Evolutionary conservation across 495 filamentous ascomycete species (phyloP), one percentile per base, ranked within the genome.

Genomic region (Penicillium turbatum): DNA sequence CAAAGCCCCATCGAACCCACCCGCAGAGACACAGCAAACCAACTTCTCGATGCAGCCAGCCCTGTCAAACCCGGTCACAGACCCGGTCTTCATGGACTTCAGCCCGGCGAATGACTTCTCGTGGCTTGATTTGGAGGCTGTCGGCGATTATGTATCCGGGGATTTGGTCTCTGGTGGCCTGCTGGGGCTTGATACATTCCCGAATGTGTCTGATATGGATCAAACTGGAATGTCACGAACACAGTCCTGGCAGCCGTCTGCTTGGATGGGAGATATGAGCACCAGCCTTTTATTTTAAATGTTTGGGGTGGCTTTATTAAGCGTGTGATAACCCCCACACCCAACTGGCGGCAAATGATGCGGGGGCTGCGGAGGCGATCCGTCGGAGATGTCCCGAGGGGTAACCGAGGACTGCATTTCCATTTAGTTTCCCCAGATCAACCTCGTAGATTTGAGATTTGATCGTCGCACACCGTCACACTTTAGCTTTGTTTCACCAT

Each of bases 81-180:
- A 72, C 7, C 56, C 62, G 15, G 59, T 55, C 12, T 77, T 77
- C 29, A 70, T 76, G 50, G 67, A 78, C 43, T 75, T 72, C 51
- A 77, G 77, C 34, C 76, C 73, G 7, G 74, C 74, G 2, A 76
- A 80, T 35, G 79, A 82, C 43, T 82, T 82, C 61, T 79, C 78
- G 1, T 82, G 79, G 79, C 70, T 80, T 5, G 78, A 82, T 63
- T 64, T 82, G 26, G 72, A 78, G 55, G 79, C 79, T 13, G 79
- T 82, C 15, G 79, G 79, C 0, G 78, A 82, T 38, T 82, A 77
- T 60, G 79, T 77, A 30, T 76, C 74, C 5, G 74, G 74, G 4
- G 74, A 77, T 41, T 71, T 67, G 34, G 70, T 73, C 12, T 58
- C 71, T 0, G 68, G 68, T 21, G 70, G 70, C 13, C 48, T 72